phyloP scores from a whole-genome alignment of 768 basidiomycete genomes.

The Pulveroboletus sp. region DNA sequence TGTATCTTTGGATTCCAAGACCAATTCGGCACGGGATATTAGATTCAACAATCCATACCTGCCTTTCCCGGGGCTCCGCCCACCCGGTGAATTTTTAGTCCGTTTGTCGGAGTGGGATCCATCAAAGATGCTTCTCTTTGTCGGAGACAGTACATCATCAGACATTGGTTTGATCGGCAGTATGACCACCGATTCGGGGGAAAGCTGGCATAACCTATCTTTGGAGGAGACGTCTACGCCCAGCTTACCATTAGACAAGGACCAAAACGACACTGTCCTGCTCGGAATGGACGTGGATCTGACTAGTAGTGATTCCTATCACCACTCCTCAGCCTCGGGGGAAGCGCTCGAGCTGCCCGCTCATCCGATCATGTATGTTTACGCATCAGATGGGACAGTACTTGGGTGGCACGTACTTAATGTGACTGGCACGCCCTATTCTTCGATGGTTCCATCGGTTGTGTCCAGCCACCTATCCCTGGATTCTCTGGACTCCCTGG shows the following conservation, averaged over 20 bases:
- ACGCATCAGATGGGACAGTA: slow-evolving; percentile 76
- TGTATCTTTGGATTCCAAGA: slow-evolving; percentile 41
- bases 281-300: slow-evolving; percentile 65
- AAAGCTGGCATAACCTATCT: slow-evolving; percentile 43
- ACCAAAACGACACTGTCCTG: slow-evolving; percentile 68
- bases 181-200: slow-evolving; percentile 25
- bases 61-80: slow-evolving; percentile 44
- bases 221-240: slow-evolving; percentile 52
- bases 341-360: slow-evolving; percentile 43
- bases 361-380: slow-evolving; percentile 68
- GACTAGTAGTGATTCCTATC: slow-evolving; percentile 45
- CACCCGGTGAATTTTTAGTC: slow-evolving; percentile 42
- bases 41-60: slow-evolving; percentile 39
- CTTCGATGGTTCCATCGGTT: slow-evolving; percentile 44
- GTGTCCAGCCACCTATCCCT: too few species aligned
- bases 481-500: too few species aligned
- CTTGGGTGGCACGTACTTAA: slow-evolving; percentile 72
- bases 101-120: slow-evolving; percentile 45
- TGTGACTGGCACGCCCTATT: slow-evolving; percentile 49
- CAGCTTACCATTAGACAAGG: slow-evolving; percentile 64
- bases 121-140: slow-evolving; percentile 39
- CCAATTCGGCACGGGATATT: slow-evolving; percentile 35
- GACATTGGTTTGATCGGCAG: slow-evolving; percentile 48
- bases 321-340: slow-evolving; percentile 38
- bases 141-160: slow-evolving; percentile 50